Percentiles rank a stretch among this genome's conserved stretches.
Conservation (phyloP, 176 grass and related monocot species). For the Musa beccarii region DNA sequence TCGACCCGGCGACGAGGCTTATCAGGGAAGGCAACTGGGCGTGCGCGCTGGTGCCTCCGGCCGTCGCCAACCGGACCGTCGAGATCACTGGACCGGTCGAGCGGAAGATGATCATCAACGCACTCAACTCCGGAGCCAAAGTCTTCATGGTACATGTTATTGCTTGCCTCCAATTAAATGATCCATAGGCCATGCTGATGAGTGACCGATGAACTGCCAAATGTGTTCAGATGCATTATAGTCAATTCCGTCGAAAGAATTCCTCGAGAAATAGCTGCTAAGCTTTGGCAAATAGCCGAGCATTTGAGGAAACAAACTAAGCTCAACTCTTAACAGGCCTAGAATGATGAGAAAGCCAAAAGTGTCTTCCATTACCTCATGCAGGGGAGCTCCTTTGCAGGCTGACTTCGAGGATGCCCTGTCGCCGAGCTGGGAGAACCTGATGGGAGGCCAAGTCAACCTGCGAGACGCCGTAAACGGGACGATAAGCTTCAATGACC, state of each 20-base stretch:
- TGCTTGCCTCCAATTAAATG: too few relatives aligned
- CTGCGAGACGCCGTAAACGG: slow-evolving; percentile 67
- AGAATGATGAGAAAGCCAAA: too few relatives aligned
- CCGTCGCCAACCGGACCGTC: slow-evolving; percentile 56
- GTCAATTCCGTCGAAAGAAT: too few relatives aligned
- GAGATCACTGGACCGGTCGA: slow-evolving; percentile 90
- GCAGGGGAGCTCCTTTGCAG: slow-evolving; percentile 10
- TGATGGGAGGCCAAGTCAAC: slow-evolving; percentile 85
- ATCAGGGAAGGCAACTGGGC: slow-evolving; percentile 50
- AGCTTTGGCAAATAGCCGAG: too few relatives aligned
- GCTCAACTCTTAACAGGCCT: too few relatives aligned
- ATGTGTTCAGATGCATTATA: too few relatives aligned
- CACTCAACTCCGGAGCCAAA: slow-evolving; percentile 90
- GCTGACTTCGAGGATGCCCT: slow-evolving; percentile 94
- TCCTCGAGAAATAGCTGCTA: too few relatives aligned
- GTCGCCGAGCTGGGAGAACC: slow-evolving; percentile 94
- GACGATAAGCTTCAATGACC: slow-evolving; percentile 58
- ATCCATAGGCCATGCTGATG: too few relatives aligned
- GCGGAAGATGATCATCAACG: slow-evolving; percentile 95
- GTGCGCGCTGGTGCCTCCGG: slow-evolving; percentile 58
- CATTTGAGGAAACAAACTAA: too few relatives aligned
- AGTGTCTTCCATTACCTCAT: not conserved
- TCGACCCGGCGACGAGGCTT: slow-evolving; percentile 57
- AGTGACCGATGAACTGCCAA: too few relatives aligned
- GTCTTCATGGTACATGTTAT: slow-evolving; percentile 60